A percentile compares a stretch with the other conserved stretches of the same genome.
Evolutionary conservation across 805 yeast species (phyloP).

Genomic region (Wickerhamia fluorescens): DNA sequence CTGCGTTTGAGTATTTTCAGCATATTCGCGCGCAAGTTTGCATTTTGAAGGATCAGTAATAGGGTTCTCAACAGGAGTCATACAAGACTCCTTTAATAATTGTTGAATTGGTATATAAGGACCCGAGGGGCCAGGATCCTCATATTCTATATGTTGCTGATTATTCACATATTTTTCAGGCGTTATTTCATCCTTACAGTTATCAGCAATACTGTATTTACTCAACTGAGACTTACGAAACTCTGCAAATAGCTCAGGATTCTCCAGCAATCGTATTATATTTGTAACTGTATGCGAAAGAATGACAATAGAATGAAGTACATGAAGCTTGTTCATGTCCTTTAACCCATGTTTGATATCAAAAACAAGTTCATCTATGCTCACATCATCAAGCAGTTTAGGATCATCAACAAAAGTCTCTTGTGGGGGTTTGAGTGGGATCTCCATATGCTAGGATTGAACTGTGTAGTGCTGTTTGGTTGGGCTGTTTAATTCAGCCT

Average conservation of each 20-base stretch:
- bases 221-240: conserved; percentile 22
- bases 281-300: conserved; percentile 23
- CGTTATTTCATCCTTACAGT: conserved; percentile 2
- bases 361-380: conserved; percentile 25
- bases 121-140: conserved; percentile 10
- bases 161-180: conserved; percentile 8
- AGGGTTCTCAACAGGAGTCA: conserved; percentile 10
- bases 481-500: too few relatives aligned
- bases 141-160: not conserved
- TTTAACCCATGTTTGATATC: conserved; percentile 25
- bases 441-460: conserved; percentile 19
- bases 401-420: conserved; percentile 40
- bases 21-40: conserved; percentile 16
- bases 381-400: conserved; percentile 23
- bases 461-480: too few relatives aligned
- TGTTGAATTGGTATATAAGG: conserved; percentile 17
- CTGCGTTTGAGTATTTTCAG: conserved; percentile 5
- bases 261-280: conserved; percentile 22
- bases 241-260: conserved; percentile 14
- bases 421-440: conserved; percentile 30
- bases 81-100: conserved; percentile 10
- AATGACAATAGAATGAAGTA: conserved; percentile 27
- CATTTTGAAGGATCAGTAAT: conserved; percentile 8
- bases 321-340: conserved; percentile 28
- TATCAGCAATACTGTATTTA: too few relatives aligned